These are phyloP conservation scores for Trichosporon inkin DNA, from an alignment of 1,284 basidiomycete species.

Conservation along the genomic window DNA sequence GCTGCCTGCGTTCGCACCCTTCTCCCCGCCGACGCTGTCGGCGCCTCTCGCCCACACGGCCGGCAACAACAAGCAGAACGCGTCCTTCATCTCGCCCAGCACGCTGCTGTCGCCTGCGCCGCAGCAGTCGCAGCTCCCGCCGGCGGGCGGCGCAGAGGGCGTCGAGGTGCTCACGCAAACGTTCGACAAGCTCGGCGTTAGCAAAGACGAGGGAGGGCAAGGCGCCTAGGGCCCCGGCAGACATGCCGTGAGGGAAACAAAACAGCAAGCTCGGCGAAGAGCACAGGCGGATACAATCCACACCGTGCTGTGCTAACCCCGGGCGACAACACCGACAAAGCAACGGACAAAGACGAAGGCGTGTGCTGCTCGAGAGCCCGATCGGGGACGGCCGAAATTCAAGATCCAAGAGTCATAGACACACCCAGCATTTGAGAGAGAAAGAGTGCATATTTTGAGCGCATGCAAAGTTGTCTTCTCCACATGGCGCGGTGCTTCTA, in stretches of 20 bases:
- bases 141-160: not conserved
- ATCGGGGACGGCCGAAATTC: not conserved
- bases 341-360: not conserved
- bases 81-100: conserved; percentile 39
- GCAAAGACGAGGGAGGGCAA: not conserved
- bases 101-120: conserved; percentile 37
- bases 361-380: not conserved
- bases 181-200: conserved; percentile 17
- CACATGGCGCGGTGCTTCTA: not conserved
- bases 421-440: conserved; percentile 8
- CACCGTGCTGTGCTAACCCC: not conserved
- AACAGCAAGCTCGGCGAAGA: not conserved
- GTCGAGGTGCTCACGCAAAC: conserved; percentile 11
- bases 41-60: conserved; percentile 21
- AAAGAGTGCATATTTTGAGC: conserved; percentile 6
- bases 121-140: conserved; percentile 11
- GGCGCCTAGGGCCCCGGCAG: not conserved
- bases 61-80: conserved; percentile 3
- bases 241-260: not conserved
- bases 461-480: conserved; percentile 9
- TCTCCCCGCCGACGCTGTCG: conserved; percentile 31
- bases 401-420: conserved; percentile 1
- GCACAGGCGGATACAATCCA: not conserved
- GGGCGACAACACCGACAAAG: too few relatives aligned
- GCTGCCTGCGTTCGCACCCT: conserved; percentile 36